Conservation (phyloP, 1,284 basidiomycete genomes). For the Rhodotorula sp. region DNA sequence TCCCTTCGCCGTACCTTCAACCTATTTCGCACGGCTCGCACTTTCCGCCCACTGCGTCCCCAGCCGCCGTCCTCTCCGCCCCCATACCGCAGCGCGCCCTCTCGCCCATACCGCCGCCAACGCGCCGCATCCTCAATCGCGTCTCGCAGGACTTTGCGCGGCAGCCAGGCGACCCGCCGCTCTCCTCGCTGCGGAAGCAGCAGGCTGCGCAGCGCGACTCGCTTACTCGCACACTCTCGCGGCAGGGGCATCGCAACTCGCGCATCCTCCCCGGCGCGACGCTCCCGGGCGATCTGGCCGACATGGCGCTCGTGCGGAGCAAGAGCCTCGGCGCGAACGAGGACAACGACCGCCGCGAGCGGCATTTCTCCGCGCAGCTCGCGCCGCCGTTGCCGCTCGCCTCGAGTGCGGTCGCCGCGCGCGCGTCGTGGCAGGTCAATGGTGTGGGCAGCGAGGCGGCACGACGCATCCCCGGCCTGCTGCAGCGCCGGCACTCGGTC, state of each 20-base stretch:
- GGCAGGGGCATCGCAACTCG: constrained; percentile 10
- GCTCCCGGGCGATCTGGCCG: not conserved
- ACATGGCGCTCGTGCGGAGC: not conserved
- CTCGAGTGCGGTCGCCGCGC: no score
- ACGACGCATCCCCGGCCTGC: not conserved
- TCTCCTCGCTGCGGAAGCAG: not conserved
- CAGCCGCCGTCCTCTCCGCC: not conserved
- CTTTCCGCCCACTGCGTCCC: not conserved
- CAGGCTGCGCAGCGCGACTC: constrained; percentile 3
- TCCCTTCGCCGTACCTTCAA: not conserved
- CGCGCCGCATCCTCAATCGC: constrained; percentile 1
- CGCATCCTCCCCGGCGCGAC: constrained; percentile 23
- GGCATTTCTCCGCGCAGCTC: constrained; percentile 1
- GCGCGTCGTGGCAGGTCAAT: not conserved
- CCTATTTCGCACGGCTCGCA: not conserved
- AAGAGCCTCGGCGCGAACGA: not conserved
- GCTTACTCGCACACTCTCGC: constrained; percentile 2
- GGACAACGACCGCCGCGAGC: not conserved
- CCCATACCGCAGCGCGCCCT: not conserved
- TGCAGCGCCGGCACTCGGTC: constrained; percentile 11
- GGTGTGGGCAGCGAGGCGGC: not conserved
- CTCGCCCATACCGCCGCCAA: not conserved
- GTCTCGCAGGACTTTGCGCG: constrained; percentile 19
- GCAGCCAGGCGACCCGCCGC: not conserved
- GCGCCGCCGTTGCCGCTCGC: not conserved